A percentile compares a stretch with the other conserved stretches of the same genome.
Conservation (phyloP, 23 red algal species). For the Cyanidiococcus yangmingshanensis region DNA sequence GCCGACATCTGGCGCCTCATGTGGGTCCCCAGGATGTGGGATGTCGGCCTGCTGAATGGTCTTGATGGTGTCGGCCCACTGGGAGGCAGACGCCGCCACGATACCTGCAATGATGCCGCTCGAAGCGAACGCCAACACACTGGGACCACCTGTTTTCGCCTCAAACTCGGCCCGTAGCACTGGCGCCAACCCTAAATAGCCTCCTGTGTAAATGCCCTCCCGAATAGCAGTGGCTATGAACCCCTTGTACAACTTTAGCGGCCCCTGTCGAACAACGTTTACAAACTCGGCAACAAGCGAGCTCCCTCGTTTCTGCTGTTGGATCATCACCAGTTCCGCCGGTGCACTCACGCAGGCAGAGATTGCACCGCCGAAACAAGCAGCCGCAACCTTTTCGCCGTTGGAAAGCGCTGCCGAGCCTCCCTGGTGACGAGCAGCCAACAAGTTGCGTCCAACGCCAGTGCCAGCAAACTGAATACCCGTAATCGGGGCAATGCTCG, state of each 20-base stretch:
- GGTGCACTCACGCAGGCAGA: conserved; percentile 15
- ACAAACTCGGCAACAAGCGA: background rate
- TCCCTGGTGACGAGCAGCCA: conserved; percentile 2
- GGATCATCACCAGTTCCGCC: conserved; percentile 30
- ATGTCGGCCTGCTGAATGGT: conserved; percentile 30
- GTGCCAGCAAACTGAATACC: conserved; percentile 33
- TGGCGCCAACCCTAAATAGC: conserved; percentile 32
- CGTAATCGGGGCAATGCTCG: conserved; percentile 33
- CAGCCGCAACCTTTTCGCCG: conserved; percentile 13
- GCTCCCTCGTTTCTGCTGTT: conserved; percentile 21
- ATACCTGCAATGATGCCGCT: conserved; percentile 20
- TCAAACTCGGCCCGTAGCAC: conserved; percentile 21
- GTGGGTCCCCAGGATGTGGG: conserved; percentile 2
- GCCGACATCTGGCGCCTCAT: background rate
- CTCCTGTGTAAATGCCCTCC: conserved; percentile 31
- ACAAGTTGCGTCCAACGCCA: conserved; percentile 18
- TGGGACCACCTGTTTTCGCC: background rate
- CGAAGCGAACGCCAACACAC: background rate
- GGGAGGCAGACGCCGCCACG: conserved; percentile 20
- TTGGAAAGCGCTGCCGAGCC: background rate
- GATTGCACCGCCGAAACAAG: conserved; percentile 16
- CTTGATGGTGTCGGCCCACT: conserved; percentile 34
- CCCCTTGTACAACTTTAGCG: conserved; percentile 9
- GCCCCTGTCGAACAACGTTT: conserved; percentile 3
- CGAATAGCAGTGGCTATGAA: conserved; percentile 28